Conservation (phyloP, 208 protist genomes). For the Leishmania mexicana region DNA sequence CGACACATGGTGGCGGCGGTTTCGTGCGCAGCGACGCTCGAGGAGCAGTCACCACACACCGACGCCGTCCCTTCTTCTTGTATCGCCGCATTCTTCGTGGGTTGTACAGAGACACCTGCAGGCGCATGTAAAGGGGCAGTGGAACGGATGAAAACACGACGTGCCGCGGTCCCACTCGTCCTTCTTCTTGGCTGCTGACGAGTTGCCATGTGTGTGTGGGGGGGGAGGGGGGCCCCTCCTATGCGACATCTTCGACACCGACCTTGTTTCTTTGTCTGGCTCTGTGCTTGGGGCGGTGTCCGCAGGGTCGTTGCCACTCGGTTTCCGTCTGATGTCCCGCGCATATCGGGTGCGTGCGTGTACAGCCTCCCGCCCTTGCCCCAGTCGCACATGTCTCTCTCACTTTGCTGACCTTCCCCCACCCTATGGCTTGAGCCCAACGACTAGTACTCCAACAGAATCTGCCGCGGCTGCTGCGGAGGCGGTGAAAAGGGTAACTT, state of each 20-base stretch:
- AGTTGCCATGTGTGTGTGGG: background rate
- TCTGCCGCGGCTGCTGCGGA: slow-evolving; percentile 10
- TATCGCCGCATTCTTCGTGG: background rate
- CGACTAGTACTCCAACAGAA: slow-evolving; percentile 18
- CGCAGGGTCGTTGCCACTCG: background rate
- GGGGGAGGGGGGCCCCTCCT: background rate
- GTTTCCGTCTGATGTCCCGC: background rate
- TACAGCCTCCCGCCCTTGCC: background rate
- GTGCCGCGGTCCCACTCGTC: background rate
- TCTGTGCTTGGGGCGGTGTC: background rate
- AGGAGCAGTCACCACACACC: background rate
- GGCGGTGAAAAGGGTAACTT: background rate
- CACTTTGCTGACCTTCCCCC: background rate
- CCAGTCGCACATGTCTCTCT: background rate
- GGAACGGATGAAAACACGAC: background rate
- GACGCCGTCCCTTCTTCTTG: background rate
- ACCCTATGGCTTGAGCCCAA: background rate
- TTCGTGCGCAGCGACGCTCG: background rate
- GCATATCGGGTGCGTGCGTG: background rate
- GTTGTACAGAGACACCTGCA: background rate
- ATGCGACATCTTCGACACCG: background rate
- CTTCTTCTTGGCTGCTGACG: background rate
- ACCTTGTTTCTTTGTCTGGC: background rate
- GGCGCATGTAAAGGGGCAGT: background rate
- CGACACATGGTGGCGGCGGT: background rate